Evolutionary conservation across 176 grass and related monocot genomes (phyloP).

Genomic region (Oryza rufipogon): DNA sequence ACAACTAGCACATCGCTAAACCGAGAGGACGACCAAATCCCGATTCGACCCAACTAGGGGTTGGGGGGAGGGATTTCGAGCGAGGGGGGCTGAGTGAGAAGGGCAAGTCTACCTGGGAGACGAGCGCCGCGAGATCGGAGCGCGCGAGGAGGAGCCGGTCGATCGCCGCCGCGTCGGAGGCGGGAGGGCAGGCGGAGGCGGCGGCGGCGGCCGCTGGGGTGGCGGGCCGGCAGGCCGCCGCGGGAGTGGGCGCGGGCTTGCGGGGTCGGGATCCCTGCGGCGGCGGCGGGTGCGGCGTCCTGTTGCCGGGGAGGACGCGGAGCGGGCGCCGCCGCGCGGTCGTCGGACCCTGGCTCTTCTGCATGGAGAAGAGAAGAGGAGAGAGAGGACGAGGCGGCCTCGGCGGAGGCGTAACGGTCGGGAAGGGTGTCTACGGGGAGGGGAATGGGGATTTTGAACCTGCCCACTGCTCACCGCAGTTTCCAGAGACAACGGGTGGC

Average conservation of each 20-base stretch:
- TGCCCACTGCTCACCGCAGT: neutral
- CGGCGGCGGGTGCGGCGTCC: constrained; percentile 16
- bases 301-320: constrained; percentile 51
- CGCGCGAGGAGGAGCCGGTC: constrained; percentile 61
- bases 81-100: neutral
- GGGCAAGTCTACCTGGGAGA: constrained; percentile 44
- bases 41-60: too few species aligned
- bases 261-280: constrained; percentile 18
- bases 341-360: constrained; percentile 55
- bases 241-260: constrained; percentile 27
- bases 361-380: constrained; percentile 22
- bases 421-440: neutral
- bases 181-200: neutral
- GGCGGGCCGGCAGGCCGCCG: neutral
- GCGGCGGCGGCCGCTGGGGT: neutral
- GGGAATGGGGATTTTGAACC: constrained; percentile 26
- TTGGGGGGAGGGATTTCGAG: neutral
- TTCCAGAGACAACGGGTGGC: neutral
- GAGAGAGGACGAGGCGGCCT: neutral
- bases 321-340: constrained; percentile 63
- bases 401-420: constrained; percentile 45
- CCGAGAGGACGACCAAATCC: neutral
- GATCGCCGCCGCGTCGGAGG: constrained; percentile 42
- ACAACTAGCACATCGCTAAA: neutral
- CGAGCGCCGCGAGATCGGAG: constrained; percentile 44